These are phyloP conservation scores for Leccinum variabile DNA, from an alignment of 1,284 basidiomycete species.

Conservation along the genomic window DNA sequence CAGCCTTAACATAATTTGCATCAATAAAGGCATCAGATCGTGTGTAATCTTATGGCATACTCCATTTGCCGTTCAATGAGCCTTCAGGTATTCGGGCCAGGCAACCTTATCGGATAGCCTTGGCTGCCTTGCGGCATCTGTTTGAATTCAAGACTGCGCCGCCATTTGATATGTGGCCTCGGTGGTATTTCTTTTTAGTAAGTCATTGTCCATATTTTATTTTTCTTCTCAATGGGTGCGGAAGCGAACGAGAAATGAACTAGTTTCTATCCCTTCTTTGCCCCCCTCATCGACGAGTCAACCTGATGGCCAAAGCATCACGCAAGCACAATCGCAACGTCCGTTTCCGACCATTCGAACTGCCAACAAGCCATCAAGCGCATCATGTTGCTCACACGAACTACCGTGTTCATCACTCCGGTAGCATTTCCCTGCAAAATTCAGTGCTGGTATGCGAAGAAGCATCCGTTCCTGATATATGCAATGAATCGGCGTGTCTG, in stretches of 20 bases:
- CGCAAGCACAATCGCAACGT: not conserved
- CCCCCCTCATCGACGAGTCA: not conserved
- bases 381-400: not conserved
- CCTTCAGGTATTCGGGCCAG: too few species aligned
- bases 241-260: not conserved
- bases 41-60: too few species aligned
- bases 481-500: not conserved
- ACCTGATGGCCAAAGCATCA: not conserved
- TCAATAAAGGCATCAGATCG: too few species aligned
- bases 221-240: not conserved
- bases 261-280: not conserved
- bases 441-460: not conserved
- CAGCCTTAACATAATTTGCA: too few species aligned
- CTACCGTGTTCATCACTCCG: not conserved
- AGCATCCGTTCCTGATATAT: not conserved
- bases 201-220: too few species aligned
- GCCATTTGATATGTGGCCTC: too few species aligned
- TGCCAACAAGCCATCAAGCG: not conserved
- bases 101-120: too few species aligned
- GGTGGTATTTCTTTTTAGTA: too few species aligned
- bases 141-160: too few species aligned
- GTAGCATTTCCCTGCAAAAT: not conserved
- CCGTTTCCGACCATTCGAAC: not conserved
- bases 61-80: too few species aligned
- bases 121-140: too few species aligned